Conservation (phyloP, 108 stramenopile genomes). For the Tribonema minus region DNA sequence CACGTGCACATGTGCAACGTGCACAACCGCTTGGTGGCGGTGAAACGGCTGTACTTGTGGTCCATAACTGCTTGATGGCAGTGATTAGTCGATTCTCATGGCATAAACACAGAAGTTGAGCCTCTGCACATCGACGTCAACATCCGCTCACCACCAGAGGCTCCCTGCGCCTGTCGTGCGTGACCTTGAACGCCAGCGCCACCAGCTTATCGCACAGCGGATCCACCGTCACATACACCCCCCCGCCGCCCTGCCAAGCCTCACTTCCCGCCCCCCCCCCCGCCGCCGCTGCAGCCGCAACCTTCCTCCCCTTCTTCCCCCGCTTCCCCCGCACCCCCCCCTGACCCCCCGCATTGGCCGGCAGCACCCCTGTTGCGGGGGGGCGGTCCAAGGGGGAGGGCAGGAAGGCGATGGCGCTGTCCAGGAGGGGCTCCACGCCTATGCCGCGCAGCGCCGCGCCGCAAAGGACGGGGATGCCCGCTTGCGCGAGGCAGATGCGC, state of each 20-base stretch:
- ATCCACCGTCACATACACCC: not conserved
- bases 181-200: constrained; percentile 62
- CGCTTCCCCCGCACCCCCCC: not conserved
- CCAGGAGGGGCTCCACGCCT: constrained; percentile 87
- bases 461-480: constrained; percentile 81
- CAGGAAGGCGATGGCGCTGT: constrained; percentile 80
- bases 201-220: constrained; percentile 18
- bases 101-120: too few species aligned
- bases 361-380: constrained; percentile 1
- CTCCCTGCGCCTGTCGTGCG: constrained; percentile 91
- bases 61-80: too few species aligned
- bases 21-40: too few species aligned
- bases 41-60: too few species aligned
- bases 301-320: constrained; percentile 1
- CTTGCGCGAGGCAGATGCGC: constrained; percentile 68
- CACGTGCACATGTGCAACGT: too few species aligned
- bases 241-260: not conserved
- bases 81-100: too few species aligned
- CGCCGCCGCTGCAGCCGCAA: not conserved
- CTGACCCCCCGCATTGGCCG: not conserved
- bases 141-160: constrained; percentile 25
- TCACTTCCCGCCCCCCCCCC: not conserved
- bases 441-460: constrained; percentile 84
- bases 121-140: too few species aligned
- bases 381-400: constrained; percentile 79